Conservation (phyloP, 202 grass and related monocot species). For the Panicum hallii region DNA sequence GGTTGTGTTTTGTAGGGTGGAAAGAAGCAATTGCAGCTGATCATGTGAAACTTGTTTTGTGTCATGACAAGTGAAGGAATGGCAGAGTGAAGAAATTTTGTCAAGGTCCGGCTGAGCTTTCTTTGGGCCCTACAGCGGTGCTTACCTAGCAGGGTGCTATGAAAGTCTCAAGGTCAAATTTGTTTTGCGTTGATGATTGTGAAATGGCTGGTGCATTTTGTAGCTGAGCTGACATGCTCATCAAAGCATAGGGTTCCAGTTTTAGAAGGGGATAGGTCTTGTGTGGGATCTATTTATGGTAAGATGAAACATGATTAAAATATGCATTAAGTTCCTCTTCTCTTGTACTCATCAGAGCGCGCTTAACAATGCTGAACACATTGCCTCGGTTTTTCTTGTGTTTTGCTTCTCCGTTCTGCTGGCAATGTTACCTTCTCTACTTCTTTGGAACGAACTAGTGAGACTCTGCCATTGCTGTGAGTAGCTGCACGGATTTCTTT, state of each 20-base stretch:
- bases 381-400: neutral
- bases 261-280: constrained; percentile 40
- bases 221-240: neutral
- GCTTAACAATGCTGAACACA: neutral
- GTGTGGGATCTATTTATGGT: constrained; percentile 11
- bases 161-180: constrained; percentile 46
- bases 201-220: neutral
- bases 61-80: constrained; percentile 54
- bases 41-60: constrained; percentile 75
- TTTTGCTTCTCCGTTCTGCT: neutral
- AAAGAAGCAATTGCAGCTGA: constrained; percentile 68
- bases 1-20: constrained; percentile 69
- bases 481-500: neutral
- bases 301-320: neutral
- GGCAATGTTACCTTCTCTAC: too few species aligned
- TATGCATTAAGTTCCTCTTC: neutral
- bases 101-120: neutral
- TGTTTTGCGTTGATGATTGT: constrained; percentile 25
- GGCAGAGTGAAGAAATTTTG: neutral
- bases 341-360: neutral
- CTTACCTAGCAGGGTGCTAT: constrained; percentile 32
- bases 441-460: neutral
- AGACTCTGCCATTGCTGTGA: neutral
- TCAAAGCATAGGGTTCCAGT: constrained; percentile 47
- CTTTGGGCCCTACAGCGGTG: neutral